Evolutionary conservation across 345 rosid species (phyloP).

Genomic region (Hypericum perforatum): DNA sequence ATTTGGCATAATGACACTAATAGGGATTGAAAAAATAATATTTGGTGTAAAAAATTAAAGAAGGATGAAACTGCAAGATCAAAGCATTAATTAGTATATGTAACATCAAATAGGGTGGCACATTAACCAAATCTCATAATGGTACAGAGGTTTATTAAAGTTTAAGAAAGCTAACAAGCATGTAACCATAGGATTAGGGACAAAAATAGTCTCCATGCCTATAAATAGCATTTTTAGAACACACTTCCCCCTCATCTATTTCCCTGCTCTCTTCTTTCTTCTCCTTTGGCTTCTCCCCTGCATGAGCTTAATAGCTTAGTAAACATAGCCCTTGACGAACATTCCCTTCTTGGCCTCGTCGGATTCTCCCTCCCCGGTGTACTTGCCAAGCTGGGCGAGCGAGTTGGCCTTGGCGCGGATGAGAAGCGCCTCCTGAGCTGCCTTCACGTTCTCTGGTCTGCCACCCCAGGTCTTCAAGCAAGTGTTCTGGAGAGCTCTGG

Average conservation of each 20-base stretch:
- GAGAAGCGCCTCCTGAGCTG: no score
- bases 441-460: no score
- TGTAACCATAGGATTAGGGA: conserved; percentile 12
- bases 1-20: no score
- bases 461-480: no score
- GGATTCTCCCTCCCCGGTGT: no score
- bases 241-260: conserved; percentile 4
- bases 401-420: no score
- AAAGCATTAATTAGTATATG: background rate
- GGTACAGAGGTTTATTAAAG: conserved; percentile 25
- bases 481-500: no score
- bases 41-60: conserved; percentile 3
- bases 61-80: background rate
- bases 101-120: conserved; percentile 7
- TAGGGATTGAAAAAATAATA: conserved; percentile 2
- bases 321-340: no score
- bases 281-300: conserved; percentile 12
- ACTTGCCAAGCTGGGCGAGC: no score
- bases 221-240: conserved; percentile 17
- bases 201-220: conserved; percentile 40
- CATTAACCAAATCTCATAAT: conserved; percentile 22
- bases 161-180: conserved; percentile 18
- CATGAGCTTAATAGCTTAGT: background rate
- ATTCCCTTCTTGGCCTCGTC: no score
- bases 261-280: background rate